A percentile compares a stretch with the other conserved stretches of the same genome.
These are phyloP conservation scores for Dorcoceras hygrometricum DNA, from an alignment of 257 asterid species.

Conservation along the genomic window DNA sequence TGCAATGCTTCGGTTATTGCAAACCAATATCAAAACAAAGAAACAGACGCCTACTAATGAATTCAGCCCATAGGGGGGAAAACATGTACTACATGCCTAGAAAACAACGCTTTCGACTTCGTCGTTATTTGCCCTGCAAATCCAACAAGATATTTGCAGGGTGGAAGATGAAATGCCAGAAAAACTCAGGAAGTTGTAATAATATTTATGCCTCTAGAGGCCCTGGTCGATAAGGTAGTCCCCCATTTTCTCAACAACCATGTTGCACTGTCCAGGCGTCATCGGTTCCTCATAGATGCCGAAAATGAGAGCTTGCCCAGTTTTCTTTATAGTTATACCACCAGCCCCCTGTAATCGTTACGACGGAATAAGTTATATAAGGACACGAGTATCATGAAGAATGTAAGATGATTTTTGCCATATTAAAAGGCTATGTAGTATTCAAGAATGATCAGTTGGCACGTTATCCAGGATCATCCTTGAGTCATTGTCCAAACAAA, in stretches of 20 bases:
- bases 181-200: background rate
- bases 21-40: slow-evolving; percentile 17
- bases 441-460: background rate
- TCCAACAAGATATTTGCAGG: slow-evolving; percentile 17
- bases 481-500: background rate
- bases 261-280: slow-evolving; percentile 1
- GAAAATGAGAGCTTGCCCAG: background rate
- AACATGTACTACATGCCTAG: slow-evolving; percentile 7
- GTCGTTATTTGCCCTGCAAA: slow-evolving; percentile 21
- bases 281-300: background rate
- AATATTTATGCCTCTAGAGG: background rate
- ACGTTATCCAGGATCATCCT: no score
- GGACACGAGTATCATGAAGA: background rate
- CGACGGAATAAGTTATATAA: background rate
- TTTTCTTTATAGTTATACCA: background rate
- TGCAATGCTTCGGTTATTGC: slow-evolving; percentile 19
- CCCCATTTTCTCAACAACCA: background rate
- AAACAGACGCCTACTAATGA: slow-evolving; percentile 15
- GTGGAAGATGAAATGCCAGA: slow-evolving; percentile 6
- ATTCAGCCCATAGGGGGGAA: background rate
- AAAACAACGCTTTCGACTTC: slow-evolving; percentile 18
- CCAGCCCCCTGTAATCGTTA: background rate
- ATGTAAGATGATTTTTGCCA: background rate
- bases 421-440: no score
- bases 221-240: background rate